A percentile compares a stretch with the other conserved stretches of the same genome.
Conservation (phyloP, 495 filamentous ascomycete genomes). For the Aspergillus kassunensis region DNA sequence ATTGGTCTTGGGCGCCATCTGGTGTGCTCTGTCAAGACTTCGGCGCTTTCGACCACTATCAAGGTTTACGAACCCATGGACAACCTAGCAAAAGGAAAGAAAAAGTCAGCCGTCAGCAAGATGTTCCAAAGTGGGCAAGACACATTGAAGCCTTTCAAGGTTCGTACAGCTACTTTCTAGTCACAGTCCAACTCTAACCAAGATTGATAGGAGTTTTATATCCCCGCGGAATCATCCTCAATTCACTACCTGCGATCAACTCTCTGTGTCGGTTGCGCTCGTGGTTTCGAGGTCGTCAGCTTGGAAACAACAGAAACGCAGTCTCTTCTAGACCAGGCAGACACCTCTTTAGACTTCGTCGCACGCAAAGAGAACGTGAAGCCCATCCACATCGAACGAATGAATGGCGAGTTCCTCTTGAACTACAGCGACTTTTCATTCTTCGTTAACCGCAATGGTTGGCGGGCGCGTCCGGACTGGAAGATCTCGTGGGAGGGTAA, state of each 20-base stretch:
- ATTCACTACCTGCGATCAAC: constrained; percentile 97
- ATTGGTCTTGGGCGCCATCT: constrained; percentile 92
- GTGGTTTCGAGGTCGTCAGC: constrained; percentile 95
- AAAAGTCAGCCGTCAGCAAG: constrained; percentile 86
- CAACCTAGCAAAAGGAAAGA: constrained; percentile 78
- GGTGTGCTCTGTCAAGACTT: constrained; percentile 91
- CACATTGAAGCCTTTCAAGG: constrained; percentile 90
- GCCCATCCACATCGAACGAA: constrained; percentile 96
- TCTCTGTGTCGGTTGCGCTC: constrained; percentile 90
- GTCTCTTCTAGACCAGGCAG: constrained; percentile 93
- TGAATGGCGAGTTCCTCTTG: constrained; percentile 93
- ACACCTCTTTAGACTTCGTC: constrained; percentile 96
- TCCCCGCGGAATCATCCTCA: constrained; percentile 91
- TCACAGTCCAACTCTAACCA: constrained; percentile 5
- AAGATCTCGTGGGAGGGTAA: constrained; percentile 95
- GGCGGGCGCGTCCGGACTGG: constrained; percentile 95
- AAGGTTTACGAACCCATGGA: constrained; percentile 98
- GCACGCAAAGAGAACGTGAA: constrained; percentile 86
- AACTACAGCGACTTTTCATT: constrained; percentile 99
- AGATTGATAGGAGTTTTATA: constrained; percentile 77
- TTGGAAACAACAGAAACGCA: constrained; percentile 97
- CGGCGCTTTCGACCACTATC: constrained; percentile 85
- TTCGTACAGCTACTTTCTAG: constrained; percentile 23
- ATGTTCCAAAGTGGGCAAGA: constrained; percentile 94
- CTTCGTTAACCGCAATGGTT: constrained; percentile 98